Percentiles rank a stretch among this genome's conserved stretches.
Conservation (phyloP, 345 rosid genomes). For the Brassica cretica region DNA sequence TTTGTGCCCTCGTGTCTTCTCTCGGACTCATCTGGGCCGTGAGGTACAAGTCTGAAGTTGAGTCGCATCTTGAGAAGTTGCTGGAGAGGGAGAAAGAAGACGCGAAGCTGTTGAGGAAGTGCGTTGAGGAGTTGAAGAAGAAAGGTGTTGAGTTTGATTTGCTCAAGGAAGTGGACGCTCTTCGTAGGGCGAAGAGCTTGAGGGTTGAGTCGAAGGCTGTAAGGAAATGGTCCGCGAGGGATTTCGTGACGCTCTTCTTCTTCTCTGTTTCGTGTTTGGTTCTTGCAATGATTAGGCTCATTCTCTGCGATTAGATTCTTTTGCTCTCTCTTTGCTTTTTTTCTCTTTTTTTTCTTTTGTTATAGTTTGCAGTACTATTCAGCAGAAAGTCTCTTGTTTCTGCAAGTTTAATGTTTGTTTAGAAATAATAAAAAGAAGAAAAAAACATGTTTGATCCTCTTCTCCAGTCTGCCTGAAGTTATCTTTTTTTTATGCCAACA, state of each 20-base stretch:
- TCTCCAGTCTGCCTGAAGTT: too few relatives aligned
- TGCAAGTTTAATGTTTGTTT: constrained; percentile 21
- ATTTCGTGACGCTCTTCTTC: constrained; percentile 76
- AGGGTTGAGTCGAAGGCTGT: constrained; percentile 64
- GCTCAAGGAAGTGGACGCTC: constrained; percentile 87
- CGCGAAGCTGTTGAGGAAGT: constrained; percentile 66
- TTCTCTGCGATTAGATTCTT: constrained; percentile 60
- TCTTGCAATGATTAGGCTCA: constrained; percentile 68
- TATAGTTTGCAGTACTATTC: not conserved
- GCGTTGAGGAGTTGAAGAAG: constrained; percentile 90
- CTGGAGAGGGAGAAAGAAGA: constrained; percentile 90
- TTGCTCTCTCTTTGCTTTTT: not conserved
- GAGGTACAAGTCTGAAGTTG: constrained; percentile 74
- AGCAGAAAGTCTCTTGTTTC: constrained; percentile 40
- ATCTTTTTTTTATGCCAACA: not conserved
- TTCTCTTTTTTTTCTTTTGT: not conserved
- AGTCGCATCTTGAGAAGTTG: constrained; percentile 78
- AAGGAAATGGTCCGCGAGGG: constrained; percentile 82
- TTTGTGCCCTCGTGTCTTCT: constrained; percentile 68
- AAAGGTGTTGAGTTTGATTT: constrained; percentile 90
- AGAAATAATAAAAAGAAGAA: not conserved
- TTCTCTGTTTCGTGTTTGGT: constrained; percentile 70
- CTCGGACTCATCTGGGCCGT: constrained; percentile 83
- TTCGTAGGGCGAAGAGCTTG: constrained; percentile 91
- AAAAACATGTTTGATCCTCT: not conserved